Conservation (phyloP, 2,329 filamentous ascomycete species). For the Cladosporium velox region DNA sequence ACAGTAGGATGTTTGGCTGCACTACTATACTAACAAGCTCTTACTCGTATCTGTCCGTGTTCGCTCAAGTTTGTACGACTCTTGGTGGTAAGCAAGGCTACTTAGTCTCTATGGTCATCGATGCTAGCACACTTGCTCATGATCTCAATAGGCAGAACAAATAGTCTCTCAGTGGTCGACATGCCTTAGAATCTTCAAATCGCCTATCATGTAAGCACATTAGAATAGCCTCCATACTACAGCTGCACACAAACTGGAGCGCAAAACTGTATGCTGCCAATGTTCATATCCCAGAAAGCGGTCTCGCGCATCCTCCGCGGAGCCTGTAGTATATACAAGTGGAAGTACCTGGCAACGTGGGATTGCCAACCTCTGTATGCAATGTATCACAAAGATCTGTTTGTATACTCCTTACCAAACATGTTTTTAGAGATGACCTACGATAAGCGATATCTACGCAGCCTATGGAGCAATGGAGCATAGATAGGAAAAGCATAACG, state of each 20-base stretch:
- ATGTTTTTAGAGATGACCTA: neutral
- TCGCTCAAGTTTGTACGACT: no score
- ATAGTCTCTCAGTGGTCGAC: no score
- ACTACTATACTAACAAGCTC: neutral
- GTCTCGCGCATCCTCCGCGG: neutral
- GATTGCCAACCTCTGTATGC: neutral
- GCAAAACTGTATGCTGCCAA: neutral
- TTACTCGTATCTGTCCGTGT: neutral
- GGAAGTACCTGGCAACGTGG: neutral
- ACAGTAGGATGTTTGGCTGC: neutral
- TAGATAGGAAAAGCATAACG: neutral
- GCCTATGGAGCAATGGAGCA: neutral
- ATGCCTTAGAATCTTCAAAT: no score
- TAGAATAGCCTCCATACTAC: no score
- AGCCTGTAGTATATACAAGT: neutral
- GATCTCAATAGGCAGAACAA: no score
- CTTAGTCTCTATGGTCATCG: no score
- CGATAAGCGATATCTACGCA: neutral
- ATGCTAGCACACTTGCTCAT: no score
- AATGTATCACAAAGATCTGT: neutral
- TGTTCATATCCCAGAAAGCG: neutral
- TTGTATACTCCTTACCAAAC: neutral
- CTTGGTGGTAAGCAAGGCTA: no score
- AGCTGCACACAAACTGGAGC: no score
- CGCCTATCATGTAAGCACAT: no score